phyloP scores from a whole-genome alignment of 139 green algal species.

The Volvox africanus region DNA sequence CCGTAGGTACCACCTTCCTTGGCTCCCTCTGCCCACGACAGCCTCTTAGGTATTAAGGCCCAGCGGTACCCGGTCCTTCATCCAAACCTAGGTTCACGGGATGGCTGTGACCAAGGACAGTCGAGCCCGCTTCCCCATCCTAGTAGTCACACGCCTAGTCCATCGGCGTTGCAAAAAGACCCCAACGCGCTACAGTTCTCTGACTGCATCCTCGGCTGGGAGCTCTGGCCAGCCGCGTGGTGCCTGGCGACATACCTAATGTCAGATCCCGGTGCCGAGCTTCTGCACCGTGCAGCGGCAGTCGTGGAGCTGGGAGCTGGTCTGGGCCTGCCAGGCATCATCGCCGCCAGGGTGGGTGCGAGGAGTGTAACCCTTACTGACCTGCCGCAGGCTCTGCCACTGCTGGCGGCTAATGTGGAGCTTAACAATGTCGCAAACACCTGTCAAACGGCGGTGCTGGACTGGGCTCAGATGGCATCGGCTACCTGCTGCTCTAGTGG shows the following conservation, averaged over 20 bases:
- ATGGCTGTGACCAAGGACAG: too few species aligned
- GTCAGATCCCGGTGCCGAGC: neutral
- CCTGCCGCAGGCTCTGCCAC: conserved; percentile 41
- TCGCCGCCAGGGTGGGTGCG: conserved; percentile 1
- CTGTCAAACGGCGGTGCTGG: neutral
- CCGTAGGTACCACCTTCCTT: too few species aligned
- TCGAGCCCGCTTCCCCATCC: too few species aligned
- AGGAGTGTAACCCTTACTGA: neutral
- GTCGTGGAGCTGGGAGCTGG: conserved; percentile 29
- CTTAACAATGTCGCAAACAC: neutral
- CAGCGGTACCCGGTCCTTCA: too few species aligned
- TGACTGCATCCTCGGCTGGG: conserved; percentile 36
- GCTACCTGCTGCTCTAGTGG: neutral
- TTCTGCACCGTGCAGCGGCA: neutral
- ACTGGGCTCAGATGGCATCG: neutral
- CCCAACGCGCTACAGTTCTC: neutral
- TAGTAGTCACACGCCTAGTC: too few species aligned
- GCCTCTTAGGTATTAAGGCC: too few species aligned
- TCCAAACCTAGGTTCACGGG: too few species aligned
- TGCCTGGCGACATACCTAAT: conserved; percentile 3
- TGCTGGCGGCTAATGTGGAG: neutral
- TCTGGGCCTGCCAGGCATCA: conserved; percentile 34
- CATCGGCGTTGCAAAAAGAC: too few species aligned
- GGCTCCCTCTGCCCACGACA: too few species aligned
- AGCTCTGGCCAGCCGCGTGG: conserved; percentile 39